These are phyloP conservation scores for Curvularia verruculosa DNA, from an alignment of 2,329 filamentous ascomycete genomes.

Conservation along the genomic window DNA sequence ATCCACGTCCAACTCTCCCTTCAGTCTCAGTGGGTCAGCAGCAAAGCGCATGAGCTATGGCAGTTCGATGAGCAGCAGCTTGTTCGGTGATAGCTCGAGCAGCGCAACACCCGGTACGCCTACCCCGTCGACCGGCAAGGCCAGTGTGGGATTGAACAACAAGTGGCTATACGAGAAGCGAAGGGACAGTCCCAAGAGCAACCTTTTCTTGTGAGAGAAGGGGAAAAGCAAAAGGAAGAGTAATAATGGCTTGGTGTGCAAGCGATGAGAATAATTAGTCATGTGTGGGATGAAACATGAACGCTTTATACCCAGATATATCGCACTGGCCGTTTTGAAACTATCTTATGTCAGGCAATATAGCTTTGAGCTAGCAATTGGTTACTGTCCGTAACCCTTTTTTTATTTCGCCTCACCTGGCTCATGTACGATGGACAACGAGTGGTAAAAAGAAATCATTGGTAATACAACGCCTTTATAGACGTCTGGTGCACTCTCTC, in stretches of 20 bases:
- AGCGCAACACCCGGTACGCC: constrained; percentile 64
- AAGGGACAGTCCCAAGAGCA: constrained; percentile 56
- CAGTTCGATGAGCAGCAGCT: constrained; percentile 52
- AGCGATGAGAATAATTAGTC: constrained; percentile 1
- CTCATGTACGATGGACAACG: constrained; percentile 12
- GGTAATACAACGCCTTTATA: background rate
- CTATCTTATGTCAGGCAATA: constrained; percentile 3
- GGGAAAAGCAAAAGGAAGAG: too few relatives aligned
- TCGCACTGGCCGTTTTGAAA: constrained; percentile 32
- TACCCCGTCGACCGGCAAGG: constrained; percentile 65
- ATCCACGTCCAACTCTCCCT: constrained; percentile 51
- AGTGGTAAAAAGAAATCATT: constrained; percentile 17
- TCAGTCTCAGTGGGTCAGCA: constrained; percentile 56
- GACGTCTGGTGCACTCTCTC: background rate
- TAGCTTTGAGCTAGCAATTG: constrained; percentile 2
- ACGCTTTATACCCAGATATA: constrained; percentile 45
- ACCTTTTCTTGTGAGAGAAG: constrained; percentile 33
- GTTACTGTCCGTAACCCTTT: background rate
- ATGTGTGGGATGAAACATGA: constrained; percentile 15
- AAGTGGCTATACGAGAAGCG: constrained; percentile 95
- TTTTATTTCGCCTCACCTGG: background rate
- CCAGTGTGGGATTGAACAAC: constrained; percentile 81
- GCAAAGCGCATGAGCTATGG: constrained; percentile 68
- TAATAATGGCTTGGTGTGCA: background rate
- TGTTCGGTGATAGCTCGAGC: constrained; percentile 50